A percentile compares a stretch with the other conserved stretches of the same genome.
phyloP scores from a whole-genome alignment of 352 stramenopile genomes.

The Stephanocyclus meneghinianus region DNA sequence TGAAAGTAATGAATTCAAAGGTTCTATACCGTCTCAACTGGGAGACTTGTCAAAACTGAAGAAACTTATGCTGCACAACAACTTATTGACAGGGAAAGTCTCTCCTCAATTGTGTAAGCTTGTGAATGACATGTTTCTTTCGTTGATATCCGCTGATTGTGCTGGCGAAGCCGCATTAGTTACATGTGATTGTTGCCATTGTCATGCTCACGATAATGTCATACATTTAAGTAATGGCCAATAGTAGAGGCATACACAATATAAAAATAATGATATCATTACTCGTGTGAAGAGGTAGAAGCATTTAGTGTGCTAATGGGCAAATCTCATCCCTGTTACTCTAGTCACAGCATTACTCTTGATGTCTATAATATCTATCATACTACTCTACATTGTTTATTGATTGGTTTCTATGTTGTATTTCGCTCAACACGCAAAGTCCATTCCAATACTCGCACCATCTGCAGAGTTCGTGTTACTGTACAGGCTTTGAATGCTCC shows the following conservation, averaged over 20 bases:
- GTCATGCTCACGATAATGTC: constrained; percentile 45
- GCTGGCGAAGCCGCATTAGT: constrained; percentile 38
- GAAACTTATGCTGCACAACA: constrained; percentile 54
- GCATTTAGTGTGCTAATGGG: no score
- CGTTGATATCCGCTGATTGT: constrained; percentile 50
- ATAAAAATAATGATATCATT: no score
- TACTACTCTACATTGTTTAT: no score
- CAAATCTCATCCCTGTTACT: neutral
- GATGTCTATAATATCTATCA: no score
- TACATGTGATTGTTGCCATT: constrained; percentile 52
- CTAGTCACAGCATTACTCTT: no score
- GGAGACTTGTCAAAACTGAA: constrained; percentile 52
- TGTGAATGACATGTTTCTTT: constrained; percentile 44
- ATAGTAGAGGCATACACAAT: neutral
- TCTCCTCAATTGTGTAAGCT: constrained; percentile 44
- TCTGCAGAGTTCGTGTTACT: neutral
- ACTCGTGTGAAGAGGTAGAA: no score
- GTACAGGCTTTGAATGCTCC: constrained; percentile 4
- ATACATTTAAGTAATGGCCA: constrained; percentile 17
- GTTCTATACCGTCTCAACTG: constrained; percentile 39
- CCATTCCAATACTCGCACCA: neutral
- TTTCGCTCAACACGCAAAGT: constrained; percentile 2
- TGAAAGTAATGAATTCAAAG: constrained; percentile 45
- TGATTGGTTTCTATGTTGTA: no score
- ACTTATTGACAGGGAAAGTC: constrained; percentile 35